Conservation (phyloP, 306 rosid genomes). For the Hylodesmum podocarpum region DNA sequence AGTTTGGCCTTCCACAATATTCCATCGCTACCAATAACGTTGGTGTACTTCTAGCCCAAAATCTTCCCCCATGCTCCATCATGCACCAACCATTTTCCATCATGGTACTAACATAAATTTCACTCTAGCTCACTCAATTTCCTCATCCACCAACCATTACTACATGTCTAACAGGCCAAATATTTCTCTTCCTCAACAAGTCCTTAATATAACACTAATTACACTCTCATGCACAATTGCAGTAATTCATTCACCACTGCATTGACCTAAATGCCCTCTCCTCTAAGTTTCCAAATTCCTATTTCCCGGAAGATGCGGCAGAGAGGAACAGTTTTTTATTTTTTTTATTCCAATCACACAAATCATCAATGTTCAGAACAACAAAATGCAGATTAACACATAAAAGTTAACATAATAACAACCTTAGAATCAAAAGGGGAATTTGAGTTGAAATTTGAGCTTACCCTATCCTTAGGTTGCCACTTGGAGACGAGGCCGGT, state of each 20-base stretch:
- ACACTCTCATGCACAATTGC: neutral
- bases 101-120: neutral
- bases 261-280: neutral
- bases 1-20: too few relatives aligned
- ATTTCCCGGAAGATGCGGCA: neutral
- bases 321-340: neutral
- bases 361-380: neutral
- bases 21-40: too few relatives aligned
- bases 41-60: neutral
- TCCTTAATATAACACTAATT: neutral
- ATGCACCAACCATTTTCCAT: neutral
- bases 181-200: neutral
- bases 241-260: neutral
- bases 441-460: too few relatives aligned
- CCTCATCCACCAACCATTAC: neutral
- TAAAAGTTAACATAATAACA: neutral
- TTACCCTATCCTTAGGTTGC: conserved; percentile 92
- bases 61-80: neutral
- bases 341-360: neutral
- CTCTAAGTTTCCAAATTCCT: too few relatives aligned
- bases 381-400: conserved; percentile 9
- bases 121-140: neutral
- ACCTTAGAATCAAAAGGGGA: neutral
- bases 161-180: conserved; percentile 12
- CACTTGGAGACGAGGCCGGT: conserved; percentile 91